Base-by-base conservation (phyloP, 768 basidiomycete species). In the Russula brevipes region DNA sequence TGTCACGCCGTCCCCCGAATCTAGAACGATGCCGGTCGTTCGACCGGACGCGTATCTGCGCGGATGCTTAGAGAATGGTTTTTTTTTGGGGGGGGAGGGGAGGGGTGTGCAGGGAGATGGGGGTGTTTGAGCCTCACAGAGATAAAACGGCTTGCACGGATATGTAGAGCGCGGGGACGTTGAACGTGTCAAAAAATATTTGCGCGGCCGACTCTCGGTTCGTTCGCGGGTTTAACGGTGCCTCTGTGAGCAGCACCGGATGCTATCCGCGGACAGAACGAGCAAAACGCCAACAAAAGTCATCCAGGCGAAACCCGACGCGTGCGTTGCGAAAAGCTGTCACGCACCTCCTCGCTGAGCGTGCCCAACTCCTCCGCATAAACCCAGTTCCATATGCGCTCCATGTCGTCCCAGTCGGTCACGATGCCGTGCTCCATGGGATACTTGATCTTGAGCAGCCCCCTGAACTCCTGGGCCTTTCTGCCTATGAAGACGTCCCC, bases 401-500 rank as follows among this genome's bases (percentile, higher is more conserved):
- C 97, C 97, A 99, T 99, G 72, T 99, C 97, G 73, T 99, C 97
- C 96, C 97, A 99, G 78, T 99, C 93, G 42, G 91, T 96, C 9
- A 99, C 97, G 63, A 99, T 94, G 12, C 97, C 97, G 74, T 98
- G 97, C 73, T 96, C 93, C 88, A 99, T 98, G 33, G 97, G 97
- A 73, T 98, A 99, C 75, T 95, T 96, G 70, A 98, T 95, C 82
- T 96, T 96, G 69, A 99, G 80, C 68, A 99, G 79, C 10, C 97
- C 97, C 58, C 97, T 82, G 68, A 94, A 89, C 71, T 98, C 97
- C 76, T 99, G 96, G 17, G 97, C 97, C 68, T 88, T 86, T 70
- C 89, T 81, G 3, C 97, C 97, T 61, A 99, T 98, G 76, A 98
- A 99, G 51, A 91, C 85, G 72, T 98, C 96, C 3, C 94, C 94